A percentile compares a stretch with the other conserved stretches of the same genome.
Evolutionary conservation across 169 alveolate genomes (phyloP).

Genomic region (Eimeria zaria): DNA sequence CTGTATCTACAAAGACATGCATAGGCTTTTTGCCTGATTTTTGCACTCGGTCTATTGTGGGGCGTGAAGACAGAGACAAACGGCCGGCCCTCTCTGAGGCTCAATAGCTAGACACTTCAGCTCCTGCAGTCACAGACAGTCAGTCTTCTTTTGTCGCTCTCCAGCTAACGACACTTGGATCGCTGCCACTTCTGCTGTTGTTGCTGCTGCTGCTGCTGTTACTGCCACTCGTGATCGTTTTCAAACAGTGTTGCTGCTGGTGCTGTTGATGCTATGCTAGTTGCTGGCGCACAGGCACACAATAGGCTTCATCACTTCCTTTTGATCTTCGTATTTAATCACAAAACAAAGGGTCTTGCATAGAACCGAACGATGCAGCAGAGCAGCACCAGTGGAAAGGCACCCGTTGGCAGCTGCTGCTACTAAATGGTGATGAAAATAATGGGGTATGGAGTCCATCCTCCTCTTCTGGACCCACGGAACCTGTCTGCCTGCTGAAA

Average conservation of each 20-base stretch:
- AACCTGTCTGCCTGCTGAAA: neutral
- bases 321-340: neutral
- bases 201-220: constrained; percentile 7
- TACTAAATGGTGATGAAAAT: neutral
- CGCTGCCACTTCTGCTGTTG: neutral
- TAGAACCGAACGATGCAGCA: neutral
- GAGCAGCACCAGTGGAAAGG: neutral
- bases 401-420: neutral
- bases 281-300: neutral
- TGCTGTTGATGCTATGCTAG: neutral
- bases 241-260: neutral
- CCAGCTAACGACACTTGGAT: neutral
- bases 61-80: neutral
- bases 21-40: neutral
- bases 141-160: neutral
- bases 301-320: neutral
- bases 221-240: neutral
- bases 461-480: no score
- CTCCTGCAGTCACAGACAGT: neutral
- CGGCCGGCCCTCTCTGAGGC: neutral
- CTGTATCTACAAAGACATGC: neutral
- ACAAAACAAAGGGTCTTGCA: neutral
- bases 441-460: neutral
- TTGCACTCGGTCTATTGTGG: neutral
- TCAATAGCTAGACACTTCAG: neutral